Base-by-base conservation (phyloP, 2,329 filamentous ascomycete genomes). In the Thelonectria olida region DNA sequence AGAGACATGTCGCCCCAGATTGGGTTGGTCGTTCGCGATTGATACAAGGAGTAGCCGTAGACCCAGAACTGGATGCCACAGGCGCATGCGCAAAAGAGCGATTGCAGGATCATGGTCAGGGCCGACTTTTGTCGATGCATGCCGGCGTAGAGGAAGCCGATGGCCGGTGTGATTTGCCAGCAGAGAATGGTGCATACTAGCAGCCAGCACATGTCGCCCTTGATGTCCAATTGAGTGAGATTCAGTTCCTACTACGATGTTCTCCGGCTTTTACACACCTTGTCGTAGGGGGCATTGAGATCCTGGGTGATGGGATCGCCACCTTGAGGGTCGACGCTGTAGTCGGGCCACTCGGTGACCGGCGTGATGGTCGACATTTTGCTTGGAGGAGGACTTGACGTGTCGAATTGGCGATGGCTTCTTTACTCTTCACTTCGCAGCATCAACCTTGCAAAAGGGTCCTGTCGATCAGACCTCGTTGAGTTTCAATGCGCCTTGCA, bases 61-160 rank as follows among this genome's bases (percentile, higher is more conserved):
- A 82, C 72, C 80, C 80, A 82, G 67, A 79, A 82, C 52, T 82
- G 81, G 8, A 82, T 79, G 1, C 79, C 80, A 48, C 75, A 77
- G 1, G 79, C 79, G 47, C 74, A 80, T 1, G 79, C 76, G 28
- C 80, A 82, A 67, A 82, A 82, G 1, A 83, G 75, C 0, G 80
- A 82, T 64, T 82, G 80, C 23, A 82, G 74, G 8, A 83, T 73
- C 77, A 83, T 82, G 0, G 81, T 82, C 61, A 83, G 41, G 8
- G 77, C 74, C 0, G 76, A 69, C 59, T 77, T 79, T 23, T 75
- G 67, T 3, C 76, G 73, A 27, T 77, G 75, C 73, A 79, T 76
- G 3, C 77, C 77, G 5, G 77, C 76, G 27, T 79, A 79, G 22
- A 76, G 67, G 57, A 79, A 79, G 20, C 77, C 76, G 54, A 79